Conservation (phyloP, 2,329 filamentous ascomycete genomes). For the Fusarium sp. region DNA sequence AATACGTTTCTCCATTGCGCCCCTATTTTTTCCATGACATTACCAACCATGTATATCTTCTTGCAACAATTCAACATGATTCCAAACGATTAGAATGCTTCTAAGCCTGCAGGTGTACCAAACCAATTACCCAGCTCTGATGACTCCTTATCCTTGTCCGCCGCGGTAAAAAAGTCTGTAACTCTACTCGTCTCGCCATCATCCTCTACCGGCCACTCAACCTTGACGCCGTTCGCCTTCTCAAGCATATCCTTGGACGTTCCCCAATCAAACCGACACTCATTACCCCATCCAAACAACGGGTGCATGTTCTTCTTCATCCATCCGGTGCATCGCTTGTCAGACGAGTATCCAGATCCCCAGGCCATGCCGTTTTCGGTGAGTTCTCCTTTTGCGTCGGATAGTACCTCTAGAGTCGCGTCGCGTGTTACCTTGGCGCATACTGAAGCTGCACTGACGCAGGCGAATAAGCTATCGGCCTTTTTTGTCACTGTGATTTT, state of each 20-base stretch:
- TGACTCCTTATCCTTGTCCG: slow-evolving; percentile 55
- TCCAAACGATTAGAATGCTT: slow-evolving; percentile 70
- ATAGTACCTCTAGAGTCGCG: slow-evolving; percentile 85
- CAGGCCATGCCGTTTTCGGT: slow-evolving; percentile 66
- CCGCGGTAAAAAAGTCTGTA: slow-evolving; percentile 78
- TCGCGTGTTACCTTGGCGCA: slow-evolving; percentile 97
- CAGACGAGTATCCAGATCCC: slow-evolving; percentile 95
- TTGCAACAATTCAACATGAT: not conserved
- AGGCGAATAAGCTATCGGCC: slow-evolving; percentile 91
- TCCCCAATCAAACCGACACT: slow-evolving; percentile 95
- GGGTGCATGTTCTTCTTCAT: slow-evolving; percentile 89
- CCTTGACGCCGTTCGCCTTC: slow-evolving; percentile 73
- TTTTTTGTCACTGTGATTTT: slow-evolving; percentile 87
- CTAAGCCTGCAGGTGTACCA: slow-evolving; percentile 75
- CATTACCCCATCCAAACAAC: slow-evolving; percentile 93
- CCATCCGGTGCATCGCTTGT: slow-evolving; percentile 84
- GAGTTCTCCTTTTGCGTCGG: slow-evolving; percentile 57
- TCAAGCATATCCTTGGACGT: slow-evolving; percentile 95
- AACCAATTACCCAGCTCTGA: slow-evolving; percentile 86
- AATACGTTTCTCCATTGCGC: slow-evolving; percentile 8
- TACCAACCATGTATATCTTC: not conserved
- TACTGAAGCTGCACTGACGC: slow-evolving; percentile 92
- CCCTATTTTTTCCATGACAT: not conserved
- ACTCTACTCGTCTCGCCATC: slow-evolving; percentile 76
- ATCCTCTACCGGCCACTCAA: slow-evolving; percentile 86